A percentile compares a stretch with the other conserved stretches of the same genome.
These are phyloP conservation scores for Juncus effusus DNA, from an alignment of 176 grass and related monocot genomes.

Conservation along the genomic window DNA sequence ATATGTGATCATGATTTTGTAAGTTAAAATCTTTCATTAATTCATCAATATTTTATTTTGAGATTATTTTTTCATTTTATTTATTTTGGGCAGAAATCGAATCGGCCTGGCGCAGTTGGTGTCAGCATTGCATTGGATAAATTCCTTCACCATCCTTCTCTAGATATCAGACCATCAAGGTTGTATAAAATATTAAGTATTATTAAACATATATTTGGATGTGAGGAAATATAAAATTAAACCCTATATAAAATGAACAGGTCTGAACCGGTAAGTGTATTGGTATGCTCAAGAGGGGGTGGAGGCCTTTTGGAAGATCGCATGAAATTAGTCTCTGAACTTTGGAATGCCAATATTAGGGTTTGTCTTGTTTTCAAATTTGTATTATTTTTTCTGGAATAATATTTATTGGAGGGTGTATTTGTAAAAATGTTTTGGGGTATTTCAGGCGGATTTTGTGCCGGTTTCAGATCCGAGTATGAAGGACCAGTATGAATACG, in stretches of 20 bases:
- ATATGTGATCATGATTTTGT: slow-evolving; percentile 58
- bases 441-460: slow-evolving; percentile 79
- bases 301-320: slow-evolving; percentile 73
- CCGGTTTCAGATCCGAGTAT: slow-evolving; percentile 84
- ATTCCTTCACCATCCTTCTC: slow-evolving; percentile 65
- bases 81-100: slow-evolving; percentile 58
- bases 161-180: slow-evolving; percentile 68
- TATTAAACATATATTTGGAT: slow-evolving; percentile 29
- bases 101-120: slow-evolving; percentile 72
- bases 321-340: slow-evolving; percentile 82
- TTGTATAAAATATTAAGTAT: slow-evolving; percentile 29
- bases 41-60: slow-evolving; percentile 1
- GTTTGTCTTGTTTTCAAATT: slow-evolving; percentile 27
- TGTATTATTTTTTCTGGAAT: not conserved
- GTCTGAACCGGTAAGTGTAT: slow-evolving; percentile 70
- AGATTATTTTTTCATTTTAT: not conserved
- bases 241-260: slow-evolving; percentile 27
- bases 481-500: slow-evolving; percentile 98
- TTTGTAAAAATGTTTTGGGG: slow-evolving; percentile 21
- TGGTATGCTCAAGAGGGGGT: slow-evolving; percentile 93
- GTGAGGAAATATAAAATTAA: not conserved
- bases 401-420: no score
- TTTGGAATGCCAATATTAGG: slow-evolving; percentile 95
- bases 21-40: slow-evolving; percentile 25
- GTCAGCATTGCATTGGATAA: slow-evolving; percentile 96